Percentiles rank a stretch among this genome's conserved stretches.
phyloP scores from a whole-genome alignment of 331 rosid genomes.

The Cydonia oblonga region DNA sequence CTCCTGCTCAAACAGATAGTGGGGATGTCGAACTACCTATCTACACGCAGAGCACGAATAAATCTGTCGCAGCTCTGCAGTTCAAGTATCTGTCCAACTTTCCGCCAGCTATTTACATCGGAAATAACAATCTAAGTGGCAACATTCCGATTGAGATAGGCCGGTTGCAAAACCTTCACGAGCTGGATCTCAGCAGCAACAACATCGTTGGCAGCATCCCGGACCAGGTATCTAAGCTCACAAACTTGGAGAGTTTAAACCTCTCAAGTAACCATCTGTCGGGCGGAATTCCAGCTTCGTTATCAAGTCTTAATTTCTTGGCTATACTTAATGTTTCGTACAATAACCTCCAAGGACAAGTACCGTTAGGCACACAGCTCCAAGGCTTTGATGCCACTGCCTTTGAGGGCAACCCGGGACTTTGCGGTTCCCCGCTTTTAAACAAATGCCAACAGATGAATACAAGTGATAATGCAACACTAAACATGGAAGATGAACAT shows the following conservation, averaged over 20 bases:
- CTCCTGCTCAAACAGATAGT: background rate
- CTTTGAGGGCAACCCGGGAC: background rate
- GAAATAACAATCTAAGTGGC: background rate
- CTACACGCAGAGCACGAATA: background rate
- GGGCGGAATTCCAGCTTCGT: background rate
- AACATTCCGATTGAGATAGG: background rate
- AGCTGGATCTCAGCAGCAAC: background rate
- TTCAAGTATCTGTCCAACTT: background rate
- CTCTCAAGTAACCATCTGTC: background rate
- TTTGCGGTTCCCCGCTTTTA: background rate
- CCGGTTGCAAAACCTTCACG: background rate
- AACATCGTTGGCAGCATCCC: background rate
- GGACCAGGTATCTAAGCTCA: background rate
- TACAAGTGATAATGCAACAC: background rate
- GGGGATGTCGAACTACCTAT: background rate
- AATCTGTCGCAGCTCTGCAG: background rate
- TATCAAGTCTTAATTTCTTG: background rate
- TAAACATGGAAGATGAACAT: background rate
- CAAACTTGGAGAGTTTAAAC: background rate
- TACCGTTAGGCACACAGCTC: background rate
- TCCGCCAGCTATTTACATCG: background rate
- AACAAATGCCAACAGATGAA: background rate
- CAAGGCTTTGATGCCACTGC: background rate
- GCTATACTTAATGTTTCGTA: background rate
- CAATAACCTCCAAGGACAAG: background rate